phyloP scores from a whole-genome alignment of 2,329 filamentous ascomycete genomes.

The Colletotrichum gigasporum region DNA sequence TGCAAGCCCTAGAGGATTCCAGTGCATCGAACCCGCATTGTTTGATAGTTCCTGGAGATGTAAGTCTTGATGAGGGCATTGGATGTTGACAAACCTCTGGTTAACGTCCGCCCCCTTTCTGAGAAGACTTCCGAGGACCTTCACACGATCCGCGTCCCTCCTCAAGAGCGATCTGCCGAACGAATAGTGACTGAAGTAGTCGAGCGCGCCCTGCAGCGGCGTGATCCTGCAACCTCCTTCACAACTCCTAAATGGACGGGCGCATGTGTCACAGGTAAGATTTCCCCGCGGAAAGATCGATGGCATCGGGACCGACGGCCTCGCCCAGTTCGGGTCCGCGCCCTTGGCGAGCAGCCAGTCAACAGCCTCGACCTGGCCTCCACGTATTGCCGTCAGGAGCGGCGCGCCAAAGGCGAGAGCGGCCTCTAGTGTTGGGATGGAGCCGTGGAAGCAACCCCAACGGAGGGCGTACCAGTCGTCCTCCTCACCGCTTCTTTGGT shows the following conservation, averaged over 20 bases:
- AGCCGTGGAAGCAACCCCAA: conserved; percentile 1
- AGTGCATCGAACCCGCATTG: no score
- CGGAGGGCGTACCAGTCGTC: conserved; percentile 10
- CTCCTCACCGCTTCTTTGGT: background rate
- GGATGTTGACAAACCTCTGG: background rate
- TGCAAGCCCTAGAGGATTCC: conserved; percentile 1
- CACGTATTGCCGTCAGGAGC: background rate
- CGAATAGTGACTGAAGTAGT: conserved; percentile 6
- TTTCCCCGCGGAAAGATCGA: no score
- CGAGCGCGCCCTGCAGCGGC: background rate
- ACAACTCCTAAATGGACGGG: background rate
- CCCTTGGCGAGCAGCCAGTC: background rate
- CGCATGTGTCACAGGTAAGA: background rate
- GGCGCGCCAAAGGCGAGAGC: background rate
- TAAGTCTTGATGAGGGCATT: background rate
- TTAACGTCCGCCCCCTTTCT: background rate
- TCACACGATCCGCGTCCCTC: background rate
- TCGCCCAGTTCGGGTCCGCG: background rate
- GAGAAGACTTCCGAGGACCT: background rate
- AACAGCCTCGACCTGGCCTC: background rate
- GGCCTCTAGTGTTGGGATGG: background rate
- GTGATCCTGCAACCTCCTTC: background rate
- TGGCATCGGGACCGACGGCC: background rate
- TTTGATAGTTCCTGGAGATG: background rate
- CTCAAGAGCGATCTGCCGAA: background rate